A percentile compares a stretch with the other conserved stretches of the same genome.
Evolutionary conservation across 768 basidiomycete species (phyloP).

Genomic region (Roridomyces roridus): DNA sequence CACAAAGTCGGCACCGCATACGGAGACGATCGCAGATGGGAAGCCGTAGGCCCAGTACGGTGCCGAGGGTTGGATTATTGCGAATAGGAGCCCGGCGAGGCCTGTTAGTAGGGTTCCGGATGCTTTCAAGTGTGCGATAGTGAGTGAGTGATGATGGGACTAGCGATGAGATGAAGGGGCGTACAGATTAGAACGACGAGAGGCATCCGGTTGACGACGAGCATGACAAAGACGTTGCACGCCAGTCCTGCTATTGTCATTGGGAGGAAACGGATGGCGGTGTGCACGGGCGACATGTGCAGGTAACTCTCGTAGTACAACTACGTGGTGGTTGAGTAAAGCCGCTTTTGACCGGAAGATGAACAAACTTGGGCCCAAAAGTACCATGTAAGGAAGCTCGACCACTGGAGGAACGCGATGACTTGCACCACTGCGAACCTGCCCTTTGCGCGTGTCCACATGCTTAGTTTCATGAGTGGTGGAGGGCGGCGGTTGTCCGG

Average conservation of each 20-base stretch:
- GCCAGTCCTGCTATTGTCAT: constrained; percentile 70
- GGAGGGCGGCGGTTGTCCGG: constrained; percentile 51
- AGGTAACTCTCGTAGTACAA: constrained; percentile 77
- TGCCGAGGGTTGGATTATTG: constrained; percentile 59
- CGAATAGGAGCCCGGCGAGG: constrained; percentile 67
- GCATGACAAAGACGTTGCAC: constrained; percentile 70
- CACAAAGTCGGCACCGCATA: constrained; percentile 81
- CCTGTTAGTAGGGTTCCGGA: constrained; percentile 65
- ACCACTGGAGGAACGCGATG: constrained; percentile 69
- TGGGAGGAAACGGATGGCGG: constrained; percentile 72
- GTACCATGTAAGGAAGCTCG: constrained; percentile 58
- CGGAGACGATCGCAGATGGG: constrained; percentile 66
- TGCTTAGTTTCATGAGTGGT: constrained; percentile 58
- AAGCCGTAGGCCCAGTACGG: constrained; percentile 82
- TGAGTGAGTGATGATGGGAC: background rate
- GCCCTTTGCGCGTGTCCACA: constrained; percentile 70
- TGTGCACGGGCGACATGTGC: constrained; percentile 56
- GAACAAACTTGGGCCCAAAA: constrained; percentile 40
- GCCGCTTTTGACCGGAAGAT: constrained; percentile 34
- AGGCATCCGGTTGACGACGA: constrained; percentile 60
- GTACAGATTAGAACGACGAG: constrained; percentile 64
- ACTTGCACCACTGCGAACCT: constrained; percentile 65
- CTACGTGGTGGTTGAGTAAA: constrained; percentile 39
- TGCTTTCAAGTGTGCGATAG: background rate
- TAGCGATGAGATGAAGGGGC: constrained; percentile 16